phyloP scores from a whole-genome alignment of 164 flowering plant species.

The Vitis riparia region DNA sequence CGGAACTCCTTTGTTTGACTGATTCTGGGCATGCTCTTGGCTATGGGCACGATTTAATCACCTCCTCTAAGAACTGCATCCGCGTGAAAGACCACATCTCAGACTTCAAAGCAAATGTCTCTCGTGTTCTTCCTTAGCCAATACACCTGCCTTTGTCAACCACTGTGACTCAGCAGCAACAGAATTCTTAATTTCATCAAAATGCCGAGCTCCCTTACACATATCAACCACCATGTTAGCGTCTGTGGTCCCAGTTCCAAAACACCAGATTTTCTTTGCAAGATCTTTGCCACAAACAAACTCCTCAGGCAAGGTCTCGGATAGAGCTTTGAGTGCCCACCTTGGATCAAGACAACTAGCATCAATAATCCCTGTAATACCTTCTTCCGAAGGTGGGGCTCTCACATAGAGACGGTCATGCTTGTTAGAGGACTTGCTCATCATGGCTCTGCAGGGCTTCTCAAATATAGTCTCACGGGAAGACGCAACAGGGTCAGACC shows the following conservation, averaged over 20 bases:
- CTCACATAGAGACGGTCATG: slow-evolving; percentile 64
- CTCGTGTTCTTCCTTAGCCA: slow-evolving; percentile 55
- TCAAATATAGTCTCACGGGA: slow-evolving; percentile 58
- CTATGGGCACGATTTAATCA: slow-evolving; percentile 53
- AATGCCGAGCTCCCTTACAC: slow-evolving; percentile 65
- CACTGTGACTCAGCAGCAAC: slow-evolving; percentile 62
- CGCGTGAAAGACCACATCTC: slow-evolving; percentile 56
- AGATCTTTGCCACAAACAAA: slow-evolving; percentile 60
- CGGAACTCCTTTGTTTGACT: too few species aligned
- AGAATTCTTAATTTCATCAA: slow-evolving; percentile 61
- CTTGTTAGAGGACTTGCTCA: slow-evolving; percentile 65
- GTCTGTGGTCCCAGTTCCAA: slow-evolving; percentile 59
- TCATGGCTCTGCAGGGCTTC: slow-evolving; percentile 45
- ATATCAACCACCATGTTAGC: slow-evolving; percentile 68
- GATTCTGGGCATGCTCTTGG: slow-evolving; percentile 23
- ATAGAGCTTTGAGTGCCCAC: slow-evolving; percentile 48
- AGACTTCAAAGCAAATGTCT: slow-evolving; percentile 53
- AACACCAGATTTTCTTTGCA: slow-evolving; percentile 61
- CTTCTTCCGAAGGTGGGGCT: slow-evolving; percentile 54
- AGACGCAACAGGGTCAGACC: slow-evolving; percentile 52
- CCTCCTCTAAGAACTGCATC: slow-evolving; percentile 65
- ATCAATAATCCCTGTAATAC: slow-evolving; percentile 50
- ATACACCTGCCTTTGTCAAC: slow-evolving; percentile 56
- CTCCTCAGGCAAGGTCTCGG: slow-evolving; percentile 50
- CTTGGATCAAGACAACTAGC: slow-evolving; percentile 58